Percentiles rank a stretch among this genome's conserved stretches.
Conservation (phyloP, 148 eudicot species). For the Fallopia convolvulus region DNA sequence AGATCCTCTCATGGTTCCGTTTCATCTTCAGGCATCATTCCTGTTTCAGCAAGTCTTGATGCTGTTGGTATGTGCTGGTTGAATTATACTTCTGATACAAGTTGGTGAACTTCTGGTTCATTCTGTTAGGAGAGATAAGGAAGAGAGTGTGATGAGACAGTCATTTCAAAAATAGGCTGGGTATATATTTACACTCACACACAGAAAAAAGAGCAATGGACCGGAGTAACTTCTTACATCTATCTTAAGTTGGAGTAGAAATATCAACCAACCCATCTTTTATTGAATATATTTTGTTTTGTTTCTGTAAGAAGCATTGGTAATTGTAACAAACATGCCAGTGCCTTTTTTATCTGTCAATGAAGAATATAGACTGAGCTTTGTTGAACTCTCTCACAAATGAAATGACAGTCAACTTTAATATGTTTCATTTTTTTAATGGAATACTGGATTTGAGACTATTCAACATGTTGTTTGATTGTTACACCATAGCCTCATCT, state of each 20-base stretch:
- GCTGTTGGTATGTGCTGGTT: slow-evolving; percentile 61
- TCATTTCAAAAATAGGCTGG: background rate
- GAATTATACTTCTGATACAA: background rate
- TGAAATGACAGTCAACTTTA: background rate
- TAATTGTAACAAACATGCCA: background rate
- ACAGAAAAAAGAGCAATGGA: background rate
- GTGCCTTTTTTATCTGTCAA: background rate
- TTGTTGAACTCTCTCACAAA: background rate
- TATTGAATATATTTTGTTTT: background rate
- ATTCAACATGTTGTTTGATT: background rate
- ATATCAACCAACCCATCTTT: background rate
- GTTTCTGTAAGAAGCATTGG: background rate
- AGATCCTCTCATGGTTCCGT: slow-evolving; percentile 72
- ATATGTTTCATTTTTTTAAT: too few species aligned
- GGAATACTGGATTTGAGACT: background rate
- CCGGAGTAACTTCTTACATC: background rate
- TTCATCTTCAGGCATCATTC: slow-evolving; percentile 62
- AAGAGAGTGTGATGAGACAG: background rate
- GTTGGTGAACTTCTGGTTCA: background rate
- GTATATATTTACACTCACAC: background rate
- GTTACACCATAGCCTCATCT: background rate
- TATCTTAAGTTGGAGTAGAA: background rate
- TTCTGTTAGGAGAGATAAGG: background rate
- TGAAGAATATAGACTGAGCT: background rate
- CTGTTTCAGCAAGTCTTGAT: slow-evolving; percentile 79